phyloP scores from a whole-genome alignment of 2,329 filamentous ascomycete genomes.

The Microcyclospora pomicola region DNA sequence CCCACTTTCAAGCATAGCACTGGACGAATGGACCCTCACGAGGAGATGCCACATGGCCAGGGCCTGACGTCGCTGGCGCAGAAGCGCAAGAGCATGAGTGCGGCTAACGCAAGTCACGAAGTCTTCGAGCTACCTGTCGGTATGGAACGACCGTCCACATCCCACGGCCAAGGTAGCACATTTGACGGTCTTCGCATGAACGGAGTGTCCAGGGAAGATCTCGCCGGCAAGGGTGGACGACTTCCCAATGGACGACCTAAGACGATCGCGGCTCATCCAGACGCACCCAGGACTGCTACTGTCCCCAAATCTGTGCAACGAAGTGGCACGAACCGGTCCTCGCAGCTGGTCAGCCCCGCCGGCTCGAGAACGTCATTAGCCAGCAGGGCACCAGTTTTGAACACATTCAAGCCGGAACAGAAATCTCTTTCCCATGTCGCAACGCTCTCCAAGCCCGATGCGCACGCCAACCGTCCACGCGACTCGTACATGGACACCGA shows the following conservation, averaged over 20 bases:
- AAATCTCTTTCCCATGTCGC: not conserved
- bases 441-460: not conserved
- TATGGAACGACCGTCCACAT: slow-evolving; percentile 15
- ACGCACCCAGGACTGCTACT: not conserved
- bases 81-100: no score
- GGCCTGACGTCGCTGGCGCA: no score
- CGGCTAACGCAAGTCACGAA: slow-evolving; percentile 1
- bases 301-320: not conserved
- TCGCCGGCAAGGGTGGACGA: slow-evolving; percentile 4
- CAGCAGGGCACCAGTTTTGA: not conserved
- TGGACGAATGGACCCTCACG: no score
- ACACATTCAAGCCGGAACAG: slow-evolving; percentile 1
- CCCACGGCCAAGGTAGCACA: slow-evolving; percentile 10
- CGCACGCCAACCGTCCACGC: not conserved
- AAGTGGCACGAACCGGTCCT: no score
- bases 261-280: slow-evolving; percentile 12
- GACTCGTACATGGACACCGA: no score
- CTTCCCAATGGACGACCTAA: slow-evolving; percentile 13
- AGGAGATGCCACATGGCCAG: no score
- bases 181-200: slow-evolving; percentile 22
- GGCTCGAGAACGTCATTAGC: no score
- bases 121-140: slow-evolving; percentile 16
- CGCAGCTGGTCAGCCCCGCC: no score
- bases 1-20: slow-evolving; percentile 9
- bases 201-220: slow-evolving; percentile 14